Base-by-base conservation (phyloP, 2,329 filamentous ascomycete genomes). In the Alternaria ventricosa region DNA sequence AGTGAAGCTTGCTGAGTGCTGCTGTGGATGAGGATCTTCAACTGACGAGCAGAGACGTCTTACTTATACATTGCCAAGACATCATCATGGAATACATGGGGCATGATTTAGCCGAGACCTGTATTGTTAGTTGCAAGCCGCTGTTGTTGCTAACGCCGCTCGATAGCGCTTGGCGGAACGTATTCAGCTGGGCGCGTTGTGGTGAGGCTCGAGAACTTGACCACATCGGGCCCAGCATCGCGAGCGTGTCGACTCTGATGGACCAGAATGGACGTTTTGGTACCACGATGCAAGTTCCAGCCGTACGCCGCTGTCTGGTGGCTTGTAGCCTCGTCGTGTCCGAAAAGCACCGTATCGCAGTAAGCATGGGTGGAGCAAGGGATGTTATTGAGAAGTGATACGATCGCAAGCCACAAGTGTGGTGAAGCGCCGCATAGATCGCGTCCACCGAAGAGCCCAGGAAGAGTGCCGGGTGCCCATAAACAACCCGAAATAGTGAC, bases 21-120 rank as follows among this genome's bases (percentile, higher is more conserved):
- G 56, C 18, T 57, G 33, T 55, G 64, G 64, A 61, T 68, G 61
- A 66, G 59, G 65, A 58, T 63, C 30, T 22, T 47, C 33, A 60
- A 61, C 8, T 27, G 44, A 53, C 51, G 63, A 65, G 61, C 49
- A 30, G 30, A 55, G 58, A 60, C 61, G 43, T 55, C 63, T 61
- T 71, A 68, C 65, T 71, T 68, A 63, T 63, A 63, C 57, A 41
- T 20, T 15, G 53, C 60, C 50, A 46, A 12, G 18, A 23, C 27
- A 50, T 28, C 27, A 44, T 53, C 23, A 60, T 22, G 49, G 36
- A 30, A 44, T 50, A 45, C 46, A 60, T 51, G 57, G 51, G 45
- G 30, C n/a, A 56, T 50, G 22, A 18, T 55, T 30, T 55, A 54
- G 28, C 44, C 49, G 43, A 55, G 56, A 20, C 43, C 22, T 36